Base-by-base conservation (phyloP, 805 yeast species). In the Metschnikowia santaceciliae region DNA sequence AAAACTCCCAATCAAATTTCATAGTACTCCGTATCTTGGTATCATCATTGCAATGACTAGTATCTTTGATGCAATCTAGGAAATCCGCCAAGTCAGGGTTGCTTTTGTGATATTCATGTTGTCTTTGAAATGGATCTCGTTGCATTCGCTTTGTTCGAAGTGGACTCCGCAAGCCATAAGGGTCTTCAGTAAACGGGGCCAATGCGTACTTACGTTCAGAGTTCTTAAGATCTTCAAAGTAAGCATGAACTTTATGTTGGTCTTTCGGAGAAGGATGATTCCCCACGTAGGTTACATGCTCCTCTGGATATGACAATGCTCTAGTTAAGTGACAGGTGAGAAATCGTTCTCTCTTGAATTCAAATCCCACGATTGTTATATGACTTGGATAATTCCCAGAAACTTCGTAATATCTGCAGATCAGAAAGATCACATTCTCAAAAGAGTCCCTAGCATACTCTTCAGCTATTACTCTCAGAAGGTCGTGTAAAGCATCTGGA, bases 391-490 rank as follows among this genome's bases (percentile, higher is more conserved):
- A 84, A 0, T 7, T 20, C 0, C 74, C 70, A 3, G 68, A 62
- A 1, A 75, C 52, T 55, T 83, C 82, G 32, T 76, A 63, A 61
- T 75, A 87, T 47, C 81, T 68, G 34, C 78, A 71, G 2, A 85
- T 56, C 55, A 86, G 80, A 63, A 81, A 86, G 2, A 86, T 53
- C 5, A 88, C 78, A 64, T 88, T 88, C 61, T 88, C 95, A 61
- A 84, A 84, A 1, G 94, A 86, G 64, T 88, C 96, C 37, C 89
- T 68, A 0, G 96, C 90, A 62, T 65, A 84, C 57, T 86, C 91
- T 60, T 88, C 96, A 1, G 82, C 67, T 5, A 71, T 53, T 0
- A 84, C 65, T 43, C 71, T 45, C 10, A 58, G 47, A 17, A 58
- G 19, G 11, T 61, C 42, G 6, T 17, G 20, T 4, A 23, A 36